phyloP scores from a whole-genome alignment of 768 basidiomycete genomes.

The Suillus placidus region DNA sequence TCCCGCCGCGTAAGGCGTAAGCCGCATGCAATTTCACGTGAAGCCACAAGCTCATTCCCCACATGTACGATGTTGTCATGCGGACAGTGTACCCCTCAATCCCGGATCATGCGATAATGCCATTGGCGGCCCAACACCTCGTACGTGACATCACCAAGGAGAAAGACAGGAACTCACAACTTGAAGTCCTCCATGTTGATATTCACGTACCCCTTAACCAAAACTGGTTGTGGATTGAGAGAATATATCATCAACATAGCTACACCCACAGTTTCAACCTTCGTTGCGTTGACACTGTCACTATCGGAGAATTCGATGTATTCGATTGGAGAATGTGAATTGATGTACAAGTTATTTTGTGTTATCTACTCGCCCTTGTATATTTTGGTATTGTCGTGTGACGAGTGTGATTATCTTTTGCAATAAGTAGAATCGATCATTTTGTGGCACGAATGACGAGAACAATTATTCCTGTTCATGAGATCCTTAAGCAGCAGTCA shows the following conservation, averaged over 20 bases:
- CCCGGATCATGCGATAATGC: not conserved
- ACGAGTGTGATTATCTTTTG: not conserved
- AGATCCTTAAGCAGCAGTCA: not conserved
- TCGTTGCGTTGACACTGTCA: not conserved
- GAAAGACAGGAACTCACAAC: not conserved
- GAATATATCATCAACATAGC: not conserved
- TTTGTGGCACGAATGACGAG: not conserved
- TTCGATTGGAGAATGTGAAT: not conserved
- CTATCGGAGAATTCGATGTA: not conserved
- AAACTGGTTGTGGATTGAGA: not conserved
- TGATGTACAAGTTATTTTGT: slow-evolving; percentile 5
- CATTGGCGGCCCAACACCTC: not conserved
- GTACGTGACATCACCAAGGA: not conserved
- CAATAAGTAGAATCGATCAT: not conserved
- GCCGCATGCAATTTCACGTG: not conserved
- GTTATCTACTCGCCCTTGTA: not conserved
- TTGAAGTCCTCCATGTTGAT: not conserved
- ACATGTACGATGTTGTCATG: not conserved
- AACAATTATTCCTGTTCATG: not conserved
- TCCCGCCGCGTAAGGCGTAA: not conserved
- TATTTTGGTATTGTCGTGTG: not conserved
- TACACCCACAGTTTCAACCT: not conserved
- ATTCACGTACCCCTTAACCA: not conserved
- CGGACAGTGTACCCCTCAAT: not conserved
- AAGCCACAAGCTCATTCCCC: not conserved